Evolutionary conservation across 176 grass and related monocot species (phyloP), one percentile per base, ranked within the genome.

Genomic region (Calamus simplicifolius): DNA sequence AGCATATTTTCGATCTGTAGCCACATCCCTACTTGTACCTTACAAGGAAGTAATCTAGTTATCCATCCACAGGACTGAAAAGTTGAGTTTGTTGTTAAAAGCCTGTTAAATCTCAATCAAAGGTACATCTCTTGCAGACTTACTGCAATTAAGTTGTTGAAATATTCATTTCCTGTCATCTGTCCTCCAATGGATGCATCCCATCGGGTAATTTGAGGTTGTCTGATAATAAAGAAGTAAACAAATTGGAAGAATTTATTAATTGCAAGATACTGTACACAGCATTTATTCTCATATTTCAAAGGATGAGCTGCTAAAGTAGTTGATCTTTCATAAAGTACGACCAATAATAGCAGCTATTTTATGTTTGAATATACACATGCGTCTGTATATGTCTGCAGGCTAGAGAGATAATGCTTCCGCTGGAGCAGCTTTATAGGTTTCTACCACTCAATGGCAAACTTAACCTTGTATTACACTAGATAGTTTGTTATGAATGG

Each of bases 121-220:
- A 48, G 25, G 58, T 18, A 8, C 18, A 43, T 12, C 10, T 0
- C 69, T 43, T 29, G 23, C 19, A 67, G 65, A 92, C 75, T 73
- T 52, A 85, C 80, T 75, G 38, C 59, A 85, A 79, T 78, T 77
- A 57, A 73, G 69, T 60, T 3, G 10, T 43, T 83, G 64, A 85
- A 79, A 69, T 82, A 88, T 58, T 92, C 93, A 54, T 76, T 89
- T 50, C 88, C 79, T 7, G 85, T 78, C n/a, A 95, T 64, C 15
- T 89, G 86, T 55, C 88, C 85, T 55, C 88, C 85, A 60, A 98
- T 82, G 65, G 93, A 83, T 63, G 66, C 69, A 80, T 98, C 88
- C 88, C 84, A 89, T 84, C 93, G 81, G 62, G 79, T 88, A 83
- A 61, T 89, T 63, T 92, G 79, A 12, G 86, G 78, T 54, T 92